Percentiles rank a stretch among this genome's conserved stretches.
These are phyloP conservation scores for Xylaria sp. DNA, from an alignment of 2,329 filamentous ascomycete genomes.

Conservation along the genomic window DNA sequence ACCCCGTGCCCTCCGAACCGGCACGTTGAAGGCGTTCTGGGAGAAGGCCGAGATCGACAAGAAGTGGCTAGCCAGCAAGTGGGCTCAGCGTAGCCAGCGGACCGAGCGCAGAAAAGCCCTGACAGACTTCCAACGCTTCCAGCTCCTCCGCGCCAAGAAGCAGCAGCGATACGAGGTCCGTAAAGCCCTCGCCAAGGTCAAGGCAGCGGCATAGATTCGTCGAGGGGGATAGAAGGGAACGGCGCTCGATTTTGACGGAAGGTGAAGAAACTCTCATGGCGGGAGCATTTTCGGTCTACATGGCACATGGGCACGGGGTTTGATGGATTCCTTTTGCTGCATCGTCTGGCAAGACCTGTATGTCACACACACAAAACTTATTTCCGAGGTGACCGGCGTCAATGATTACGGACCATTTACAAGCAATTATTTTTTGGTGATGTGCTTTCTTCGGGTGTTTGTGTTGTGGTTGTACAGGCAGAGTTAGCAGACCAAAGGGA, in stretches of 20 bases:
- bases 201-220: slow-evolving; percentile 75
- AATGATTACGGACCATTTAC: slow-evolving; percentile 70
- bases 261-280: slow-evolving; percentile 55
- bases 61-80: slow-evolving; percentile 92
- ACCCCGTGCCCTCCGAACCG: slow-evolving; percentile 84
- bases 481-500: slow-evolving; percentile 11
- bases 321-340: slow-evolving; percentile 63
- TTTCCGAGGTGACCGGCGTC: slow-evolving; percentile 69
- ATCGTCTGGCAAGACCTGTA: slow-evolving; percentile 70
- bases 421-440: slow-evolving; percentile 44
- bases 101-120: slow-evolving; percentile 87
- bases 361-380: slow-evolving; percentile 65
- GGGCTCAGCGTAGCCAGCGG: slow-evolving; percentile 93
- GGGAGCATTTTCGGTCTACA: slow-evolving; percentile 40
- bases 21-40: slow-evolving; percentile 88
- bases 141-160: slow-evolving; percentile 99
- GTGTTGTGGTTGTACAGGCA: slow-evolving; percentile 17
- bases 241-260: slow-evolving; percentile 31
- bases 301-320: slow-evolving; percentile 64
- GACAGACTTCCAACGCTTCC: slow-evolving; percentile 99
- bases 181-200: slow-evolving; percentile 95
- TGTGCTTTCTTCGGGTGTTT: slow-evolving; percentile 15
- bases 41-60: slow-evolving; percentile 89
- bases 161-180: slow-evolving; percentile 98
- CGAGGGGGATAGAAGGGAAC: slow-evolving; percentile 35